Percentiles rank a stretch among this genome's conserved stretches.
Conservation (phyloP, 129 eudicot species). For the Arctium lappa region DNA sequence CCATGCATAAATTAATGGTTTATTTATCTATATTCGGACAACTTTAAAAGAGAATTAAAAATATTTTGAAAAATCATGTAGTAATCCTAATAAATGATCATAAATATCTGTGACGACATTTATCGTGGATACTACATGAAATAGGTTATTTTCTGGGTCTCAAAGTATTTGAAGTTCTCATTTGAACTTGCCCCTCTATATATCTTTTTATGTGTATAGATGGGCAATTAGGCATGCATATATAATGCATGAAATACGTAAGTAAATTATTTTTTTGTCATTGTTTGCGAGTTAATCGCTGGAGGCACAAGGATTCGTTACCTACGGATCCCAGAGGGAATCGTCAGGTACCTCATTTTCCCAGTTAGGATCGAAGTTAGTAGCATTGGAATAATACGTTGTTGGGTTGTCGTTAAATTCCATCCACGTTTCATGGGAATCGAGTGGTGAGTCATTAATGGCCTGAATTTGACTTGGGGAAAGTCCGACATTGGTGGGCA, state of each 20-base stretch:
- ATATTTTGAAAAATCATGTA: not conserved
- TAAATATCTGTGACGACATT: too few relatives aligned
- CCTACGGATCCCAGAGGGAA: conserved; percentile 43
- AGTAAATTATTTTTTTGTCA: not conserved
- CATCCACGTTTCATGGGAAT: conserved; percentile 37
- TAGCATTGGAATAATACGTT: not conserved
- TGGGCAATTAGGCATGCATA: not conserved
- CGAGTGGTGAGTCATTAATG: conserved; percentile 49
- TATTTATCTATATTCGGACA: not conserved
- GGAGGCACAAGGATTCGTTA: not conserved
- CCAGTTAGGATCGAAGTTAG: conserved; percentile 20
- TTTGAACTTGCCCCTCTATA: too few relatives aligned
- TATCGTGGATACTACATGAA: not conserved
- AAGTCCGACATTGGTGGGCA: conserved; percentile 38
- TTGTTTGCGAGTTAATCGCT: not conserved
- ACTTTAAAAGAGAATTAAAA: too few relatives aligned
- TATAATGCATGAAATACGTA: not conserved
- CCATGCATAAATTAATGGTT: not conserved
- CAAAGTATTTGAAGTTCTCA: too few relatives aligned
- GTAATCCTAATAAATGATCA: too few relatives aligned
- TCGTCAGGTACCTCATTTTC: conserved; percentile 48
- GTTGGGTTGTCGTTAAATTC: conserved; percentile 15
- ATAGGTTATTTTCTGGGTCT: not conserved
- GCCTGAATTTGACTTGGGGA: conserved; percentile 53
- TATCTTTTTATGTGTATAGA: not conserved